phyloP scores from a whole-genome alignment of 2,329 filamentous ascomycete genomes.

The Diaporthe caulivora region DNA sequence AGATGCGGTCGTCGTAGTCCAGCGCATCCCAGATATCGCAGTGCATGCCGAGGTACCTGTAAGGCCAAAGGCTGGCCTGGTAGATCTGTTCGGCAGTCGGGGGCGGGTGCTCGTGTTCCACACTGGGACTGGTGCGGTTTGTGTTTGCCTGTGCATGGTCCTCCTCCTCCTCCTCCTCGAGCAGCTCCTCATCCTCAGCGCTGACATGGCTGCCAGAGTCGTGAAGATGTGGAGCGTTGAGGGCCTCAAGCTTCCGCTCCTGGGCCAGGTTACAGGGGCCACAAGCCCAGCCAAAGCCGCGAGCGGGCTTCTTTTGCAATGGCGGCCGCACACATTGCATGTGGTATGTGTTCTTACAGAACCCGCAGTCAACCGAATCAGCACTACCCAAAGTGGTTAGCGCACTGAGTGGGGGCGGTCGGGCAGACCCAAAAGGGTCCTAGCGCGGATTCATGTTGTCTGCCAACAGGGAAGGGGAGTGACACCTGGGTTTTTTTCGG shows the following conservation, averaged over 20 bases:
- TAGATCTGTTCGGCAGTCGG: slow-evolving; percentile 89
- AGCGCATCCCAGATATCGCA: slow-evolving; percentile 95
- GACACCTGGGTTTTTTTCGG: slow-evolving; percentile 28
- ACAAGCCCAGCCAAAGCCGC: slow-evolving; percentile 98
- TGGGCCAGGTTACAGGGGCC: slow-evolving; percentile 96
- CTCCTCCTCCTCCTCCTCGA: slow-evolving; percentile 83
- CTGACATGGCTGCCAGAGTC: slow-evolving; percentile 76
- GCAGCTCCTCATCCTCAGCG: slow-evolving; percentile 71
- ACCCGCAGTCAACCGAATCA: slow-evolving; percentile 96
- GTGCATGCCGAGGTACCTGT: slow-evolving; percentile 94
- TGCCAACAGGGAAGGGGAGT: slow-evolving; percentile 27
- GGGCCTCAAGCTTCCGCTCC: slow-evolving; percentile 90
- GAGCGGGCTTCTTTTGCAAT: slow-evolving; percentile 93
- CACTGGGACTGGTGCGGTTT: slow-evolving; percentile 74
- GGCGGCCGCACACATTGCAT: slow-evolving; percentile 98
- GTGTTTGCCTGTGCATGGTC: slow-evolving; percentile 67
- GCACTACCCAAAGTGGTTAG: slow-evolving; percentile 65
- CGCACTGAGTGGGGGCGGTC: slow-evolving; percentile 24
- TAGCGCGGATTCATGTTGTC: slow-evolving; percentile 34
- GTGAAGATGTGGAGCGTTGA: slow-evolving; percentile 82
- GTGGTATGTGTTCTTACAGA: slow-evolving; percentile 95
- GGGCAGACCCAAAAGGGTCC: slow-evolving; percentile 24
- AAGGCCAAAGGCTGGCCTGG: slow-evolving; percentile 95
- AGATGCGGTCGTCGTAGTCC: slow-evolving; percentile 97
- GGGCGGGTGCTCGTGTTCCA: slow-evolving; percentile 68